Base-by-base conservation (phyloP, 129 eudicot species). In the Smallanthus sonchifolius region DNA sequence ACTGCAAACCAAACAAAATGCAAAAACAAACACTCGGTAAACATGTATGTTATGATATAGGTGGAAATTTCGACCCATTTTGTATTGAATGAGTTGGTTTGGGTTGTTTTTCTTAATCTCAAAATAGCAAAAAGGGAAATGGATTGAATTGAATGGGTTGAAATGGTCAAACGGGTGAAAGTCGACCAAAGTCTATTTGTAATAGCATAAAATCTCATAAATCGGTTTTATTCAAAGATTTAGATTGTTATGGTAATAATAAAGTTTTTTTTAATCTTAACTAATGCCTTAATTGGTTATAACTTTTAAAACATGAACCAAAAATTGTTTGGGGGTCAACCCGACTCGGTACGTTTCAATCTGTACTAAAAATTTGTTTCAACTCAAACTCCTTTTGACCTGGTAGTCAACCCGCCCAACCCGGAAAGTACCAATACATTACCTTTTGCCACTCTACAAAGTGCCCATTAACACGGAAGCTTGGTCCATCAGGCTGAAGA, bases 391-490 rank as follows among this genome's bases (percentile, higher is more conserved):
- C 32, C 42, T 7, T 14, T 14, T 34, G 20, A 61, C 43, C 20
- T 14, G 43, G 34, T 60, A 60, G 4, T 34, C 65, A 59, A 28
- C 67, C 13, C 19, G n/a, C 40, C n/a, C 4, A 4, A 7, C 42
- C 43, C 19, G 3, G 61, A 30, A 40, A 45, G 14, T 67, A 13
- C 20, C 35, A 55, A 37, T 17, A 44, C 65, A 45, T 11, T 69
- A 89, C 97, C 96, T 92, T 92, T 70, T 92, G 97, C 97, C 97
- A 92, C 84, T 92, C 96, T 37, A 92, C 91, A 55, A 83, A 92
- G 63, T 85, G 75, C n/a, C 97, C 97, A 62, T 75, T 86, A 54
- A 87, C 90, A 10, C 97, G 96, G 55, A 92, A 92, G 72, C 97
- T 92, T 72, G 97, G 97, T 52, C 97, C 97, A 77, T 85, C 93